Evolutionary conservation across 306 rosid genomes (phyloP).

Genomic region (Cicer yamashitae): DNA sequence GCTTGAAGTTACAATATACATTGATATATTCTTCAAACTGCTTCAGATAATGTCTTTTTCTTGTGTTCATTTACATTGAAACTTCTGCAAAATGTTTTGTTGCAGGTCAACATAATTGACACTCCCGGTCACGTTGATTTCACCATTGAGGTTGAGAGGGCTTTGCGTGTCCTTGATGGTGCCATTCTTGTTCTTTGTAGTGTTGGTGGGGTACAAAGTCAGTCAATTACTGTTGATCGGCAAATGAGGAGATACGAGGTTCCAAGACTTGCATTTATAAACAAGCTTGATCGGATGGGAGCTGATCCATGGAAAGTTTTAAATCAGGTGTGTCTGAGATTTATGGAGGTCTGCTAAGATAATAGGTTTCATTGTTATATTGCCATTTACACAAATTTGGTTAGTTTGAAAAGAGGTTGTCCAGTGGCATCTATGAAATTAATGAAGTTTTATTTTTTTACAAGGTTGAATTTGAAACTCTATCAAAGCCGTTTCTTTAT

Average conservation of each 20-base stretch:
- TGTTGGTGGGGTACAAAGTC: constrained; percentile 99
- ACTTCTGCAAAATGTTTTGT: constrained; percentile 34
- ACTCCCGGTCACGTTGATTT: constrained; percentile 99
- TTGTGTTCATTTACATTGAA: constrained; percentile 29
- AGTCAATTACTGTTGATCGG: constrained; percentile 96
- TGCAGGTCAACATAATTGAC: constrained; percentile 96
- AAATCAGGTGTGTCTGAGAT: constrained; percentile 71
- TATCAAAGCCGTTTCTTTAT: not conserved
- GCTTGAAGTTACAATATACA: constrained; percentile 26
- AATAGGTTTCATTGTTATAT: constrained; percentile 14
- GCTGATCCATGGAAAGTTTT: constrained; percentile 99
- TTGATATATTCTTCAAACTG: constrained; percentile 6
- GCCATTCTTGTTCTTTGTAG: constrained; percentile 98
- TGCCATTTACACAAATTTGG: constrained; percentile 28
- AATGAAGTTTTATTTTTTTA: not conserved
- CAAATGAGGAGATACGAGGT: constrained; percentile 98
- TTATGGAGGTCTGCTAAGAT: constrained; percentile 26
- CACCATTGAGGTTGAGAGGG: constrained; percentile 98
- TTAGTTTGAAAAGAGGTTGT: constrained; percentile 1
- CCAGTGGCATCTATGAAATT: constrained; percentile 18
- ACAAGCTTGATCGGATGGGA: constrained; percentile 99
- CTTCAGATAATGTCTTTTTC: not conserved
- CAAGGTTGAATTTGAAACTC: constrained; percentile 29
- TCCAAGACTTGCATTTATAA: constrained; percentile 94
- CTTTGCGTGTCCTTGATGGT: constrained; percentile 98